These are phyloP conservation scores for Delitschia confertaspora DNA, from an alignment of 495 filamentous ascomycete genomes.

Conservation along the genomic window DNA sequence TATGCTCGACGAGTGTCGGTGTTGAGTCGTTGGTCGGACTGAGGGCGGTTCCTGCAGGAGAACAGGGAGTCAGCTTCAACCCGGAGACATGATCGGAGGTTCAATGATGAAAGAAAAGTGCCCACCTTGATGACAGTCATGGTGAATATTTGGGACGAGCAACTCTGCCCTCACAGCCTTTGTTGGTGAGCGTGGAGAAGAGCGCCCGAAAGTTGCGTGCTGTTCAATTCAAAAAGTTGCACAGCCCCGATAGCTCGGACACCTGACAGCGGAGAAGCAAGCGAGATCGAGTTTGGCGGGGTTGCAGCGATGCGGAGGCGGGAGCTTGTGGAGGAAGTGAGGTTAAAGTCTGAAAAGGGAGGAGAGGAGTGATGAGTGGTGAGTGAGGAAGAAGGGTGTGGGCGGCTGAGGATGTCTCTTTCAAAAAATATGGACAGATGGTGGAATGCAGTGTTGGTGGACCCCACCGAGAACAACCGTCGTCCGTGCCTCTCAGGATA, in stretches of 20 bases:
- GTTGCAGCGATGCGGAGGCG: constrained; percentile 6
- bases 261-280: constrained; percentile 12
- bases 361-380: background rate
- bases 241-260: constrained; percentile 22
- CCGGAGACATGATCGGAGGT: background rate
- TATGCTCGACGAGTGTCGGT: constrained; percentile 35
- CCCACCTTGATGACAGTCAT: constrained; percentile 29
- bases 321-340: background rate
- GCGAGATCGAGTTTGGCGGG: constrained; percentile 6
- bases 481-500: constrained; percentile 20
- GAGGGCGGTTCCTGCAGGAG: constrained; percentile 21
- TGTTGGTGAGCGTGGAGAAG: constrained; percentile 12
- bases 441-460: constrained; percentile 19
- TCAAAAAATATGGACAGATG: constrained; percentile 19
- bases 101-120: constrained; percentile 4
- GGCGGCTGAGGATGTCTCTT: constrained; percentile 5
- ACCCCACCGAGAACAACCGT: constrained; percentile 12
- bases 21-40: constrained; percentile 35
- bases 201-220: background rate
- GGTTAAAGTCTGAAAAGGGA: background rate
- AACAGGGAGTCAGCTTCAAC: constrained; percentile 6
- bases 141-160: background rate
- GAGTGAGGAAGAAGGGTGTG: background rate
- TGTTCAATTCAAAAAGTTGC: constrained; percentile 10
- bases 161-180: constrained; percentile 10